Conservation (phyloP, 2,329 filamentous ascomycete species). For the Pezizomycotina sp. region DNA sequence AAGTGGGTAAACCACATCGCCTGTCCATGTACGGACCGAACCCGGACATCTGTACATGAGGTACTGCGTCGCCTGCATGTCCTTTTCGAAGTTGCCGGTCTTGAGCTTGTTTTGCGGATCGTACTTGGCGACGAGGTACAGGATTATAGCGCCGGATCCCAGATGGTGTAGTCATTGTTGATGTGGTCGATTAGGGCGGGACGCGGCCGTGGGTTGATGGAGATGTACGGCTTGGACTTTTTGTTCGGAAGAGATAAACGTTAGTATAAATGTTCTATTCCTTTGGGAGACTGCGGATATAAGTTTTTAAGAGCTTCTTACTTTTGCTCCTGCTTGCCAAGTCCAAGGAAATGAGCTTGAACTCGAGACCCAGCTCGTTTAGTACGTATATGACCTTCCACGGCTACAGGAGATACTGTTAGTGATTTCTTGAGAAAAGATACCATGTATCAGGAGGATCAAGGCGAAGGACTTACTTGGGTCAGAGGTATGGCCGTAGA, state of each 20-base stretch:
- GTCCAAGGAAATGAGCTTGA: conserved; percentile 6
- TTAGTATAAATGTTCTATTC: too few species aligned
- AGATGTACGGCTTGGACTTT: conserved; percentile 24
- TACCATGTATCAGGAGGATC: too few species aligned
- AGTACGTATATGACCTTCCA: conserved; percentile 21
- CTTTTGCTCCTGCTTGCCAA: conserved; percentile 1
- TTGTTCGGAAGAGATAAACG: too few species aligned
- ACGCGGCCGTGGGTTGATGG: conserved; percentile 28
- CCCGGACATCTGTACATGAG: conserved; percentile 32
- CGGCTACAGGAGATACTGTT: too few species aligned
- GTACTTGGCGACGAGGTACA: conserved; percentile 34
- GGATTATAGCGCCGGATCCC: conserved; percentile 37
- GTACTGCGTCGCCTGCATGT: conserved; percentile 31
- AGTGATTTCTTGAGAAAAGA: too few species aligned
- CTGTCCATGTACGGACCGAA: conserved; percentile 34
- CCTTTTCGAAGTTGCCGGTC: conserved; percentile 29
- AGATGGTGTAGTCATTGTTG: conserved; percentile 33
- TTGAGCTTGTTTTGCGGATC: conserved; percentile 31
- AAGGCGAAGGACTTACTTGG: too few species aligned
- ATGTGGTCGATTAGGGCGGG: conserved; percentile 32
- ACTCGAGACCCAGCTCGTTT: conserved; percentile 16
- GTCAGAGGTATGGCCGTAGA: too few species aligned
- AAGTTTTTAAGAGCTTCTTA: too few species aligned
- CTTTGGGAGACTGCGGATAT: too few species aligned
- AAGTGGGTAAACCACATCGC: conserved; percentile 29